Conservation (phyloP, 805 yeast genomes). For the Cephaloascus fragrans region DNA sequence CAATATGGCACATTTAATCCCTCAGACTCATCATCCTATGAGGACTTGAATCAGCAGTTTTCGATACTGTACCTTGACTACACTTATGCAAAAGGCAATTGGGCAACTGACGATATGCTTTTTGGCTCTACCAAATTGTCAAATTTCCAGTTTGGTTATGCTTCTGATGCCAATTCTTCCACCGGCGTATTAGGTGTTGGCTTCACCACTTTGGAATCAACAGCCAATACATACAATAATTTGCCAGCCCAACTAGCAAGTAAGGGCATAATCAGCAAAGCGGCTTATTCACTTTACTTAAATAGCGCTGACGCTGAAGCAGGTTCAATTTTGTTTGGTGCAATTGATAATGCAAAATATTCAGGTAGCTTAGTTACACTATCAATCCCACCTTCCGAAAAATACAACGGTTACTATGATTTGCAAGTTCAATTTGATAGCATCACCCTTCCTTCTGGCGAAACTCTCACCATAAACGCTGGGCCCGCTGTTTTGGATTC, state of each 20-base stretch:
- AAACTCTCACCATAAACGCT: too few species aligned
- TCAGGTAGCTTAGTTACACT: constrained; percentile 8
- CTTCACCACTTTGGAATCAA: constrained; percentile 6
- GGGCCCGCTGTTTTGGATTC: constrained; percentile 40
- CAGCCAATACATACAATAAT: constrained; percentile 6
- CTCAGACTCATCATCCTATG: constrained; percentile 19
- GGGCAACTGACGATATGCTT: constrained; percentile 20
- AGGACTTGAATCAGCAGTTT: constrained; percentile 20
- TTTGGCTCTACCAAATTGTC: constrained; percentile 16
- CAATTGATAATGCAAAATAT: constrained; percentile 17
- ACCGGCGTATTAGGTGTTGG: constrained; percentile 14
- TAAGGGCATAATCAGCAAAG: constrained; percentile 14
- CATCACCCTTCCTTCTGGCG: neutral
- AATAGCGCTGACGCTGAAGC: constrained; percentile 7
- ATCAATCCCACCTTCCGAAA: neutral
- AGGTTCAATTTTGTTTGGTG: constrained; percentile 20
- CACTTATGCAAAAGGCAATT: constrained; percentile 38
- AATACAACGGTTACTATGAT: neutral
- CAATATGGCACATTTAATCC: constrained; percentile 28
- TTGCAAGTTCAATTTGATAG: neutral
- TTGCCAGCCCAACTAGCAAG: constrained; percentile 12
- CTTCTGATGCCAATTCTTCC: constrained; percentile 14
- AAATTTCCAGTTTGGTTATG: constrained; percentile 27
- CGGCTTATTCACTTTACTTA: constrained; percentile 16
- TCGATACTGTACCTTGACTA: constrained; percentile 37